Conservation (phyloP, 2,329 filamentous ascomycete species). For the Penicillium sclerotigenum region DNA sequence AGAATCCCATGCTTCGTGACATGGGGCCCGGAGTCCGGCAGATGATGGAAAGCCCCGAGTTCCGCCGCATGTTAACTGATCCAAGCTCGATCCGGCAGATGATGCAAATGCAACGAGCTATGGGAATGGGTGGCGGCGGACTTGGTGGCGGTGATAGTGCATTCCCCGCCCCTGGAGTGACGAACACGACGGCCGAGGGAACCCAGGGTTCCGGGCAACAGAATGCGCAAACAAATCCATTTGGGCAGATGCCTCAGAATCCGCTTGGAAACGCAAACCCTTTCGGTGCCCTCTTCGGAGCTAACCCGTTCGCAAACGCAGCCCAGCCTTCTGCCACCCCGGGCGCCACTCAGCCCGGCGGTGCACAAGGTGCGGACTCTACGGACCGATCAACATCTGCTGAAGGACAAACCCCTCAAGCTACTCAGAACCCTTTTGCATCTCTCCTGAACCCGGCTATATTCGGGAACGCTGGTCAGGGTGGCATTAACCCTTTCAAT, state of each 20-base stretch:
- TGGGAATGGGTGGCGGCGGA: conserved; percentile 53
- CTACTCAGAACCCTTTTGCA: conserved; percentile 64
- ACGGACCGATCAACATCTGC: conserved; percentile 30
- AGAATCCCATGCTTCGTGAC: conserved; percentile 76
- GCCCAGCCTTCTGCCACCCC: conserved; percentile 32
- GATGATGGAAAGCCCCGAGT: conserved; percentile 82
- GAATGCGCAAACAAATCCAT: conserved; percentile 26
- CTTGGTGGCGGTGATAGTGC: conserved; percentile 49
- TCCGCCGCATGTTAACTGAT: conserved; percentile 90
- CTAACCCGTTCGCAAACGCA: conserved; percentile 26
- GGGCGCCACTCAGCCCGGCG: conserved; percentile 29
- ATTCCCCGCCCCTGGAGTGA: conserved; percentile 89
- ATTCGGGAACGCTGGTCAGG: conserved; percentile 38
- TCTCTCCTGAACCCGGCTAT: conserved; percentile 56
- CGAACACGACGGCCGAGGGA: conserved; percentile 72
- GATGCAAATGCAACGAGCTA: conserved; percentile 71
- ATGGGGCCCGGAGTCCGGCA: conserved; percentile 72
- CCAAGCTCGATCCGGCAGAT: conserved; percentile 80
- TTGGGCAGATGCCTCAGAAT: conserved; percentile 17
- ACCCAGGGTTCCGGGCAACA: conserved; percentile 37
- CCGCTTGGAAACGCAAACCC: conserved; percentile 38
- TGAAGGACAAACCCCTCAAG: conserved; percentile 37
- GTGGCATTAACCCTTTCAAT: conserved; percentile 47
- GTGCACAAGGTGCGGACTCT: conserved; percentile 30
- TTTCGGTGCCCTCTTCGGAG: conserved; percentile 59